Evolutionary conservation across 169 alveolate genomes (phyloP).

Genomic region (Plasmodium relictum): DNA sequence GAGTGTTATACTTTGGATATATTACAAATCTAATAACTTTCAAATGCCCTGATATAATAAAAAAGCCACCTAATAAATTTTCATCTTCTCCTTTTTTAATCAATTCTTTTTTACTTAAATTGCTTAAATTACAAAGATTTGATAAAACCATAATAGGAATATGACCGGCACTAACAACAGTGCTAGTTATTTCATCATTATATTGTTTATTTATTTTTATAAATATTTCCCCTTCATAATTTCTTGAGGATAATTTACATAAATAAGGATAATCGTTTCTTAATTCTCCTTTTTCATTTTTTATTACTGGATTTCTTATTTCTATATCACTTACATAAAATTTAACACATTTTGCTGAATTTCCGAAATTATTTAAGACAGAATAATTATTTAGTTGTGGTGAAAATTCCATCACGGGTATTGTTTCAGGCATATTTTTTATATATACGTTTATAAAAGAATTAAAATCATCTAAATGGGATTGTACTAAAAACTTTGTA

Average conservation of each 20-base stretch:
- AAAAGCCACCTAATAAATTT: slow-evolving; percentile 99
- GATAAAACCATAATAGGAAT: slow-evolving; percentile 98
- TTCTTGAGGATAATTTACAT: slow-evolving; percentile 57
- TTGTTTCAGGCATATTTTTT: slow-evolving; percentile 72
- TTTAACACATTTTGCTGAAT: slow-evolving; percentile 20
- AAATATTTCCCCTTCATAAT: slow-evolving; percentile 74
- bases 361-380: slow-evolving; percentile 6
- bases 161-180: slow-evolving; percentile 90
- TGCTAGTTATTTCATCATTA: slow-evolving; percentile 58
- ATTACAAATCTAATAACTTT: slow-evolving; percentile 97
- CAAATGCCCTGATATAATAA: slow-evolving; percentile 98
- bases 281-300: slow-evolving; percentile 48
- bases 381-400: slow-evolving; percentile 44
- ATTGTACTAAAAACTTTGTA: slow-evolving; percentile 67
- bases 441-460: slow-evolving; percentile 75
- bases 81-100: slow-evolving; percentile 97
- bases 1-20: slow-evolving; percentile 95
- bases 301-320: slow-evolving; percentile 66
- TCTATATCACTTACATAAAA: slow-evolving; percentile 70
- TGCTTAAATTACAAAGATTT: slow-evolving; percentile 94
- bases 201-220: slow-evolving; percentile 48
- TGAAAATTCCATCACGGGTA: slow-evolving; percentile 60
- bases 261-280: slow-evolving; percentile 73
- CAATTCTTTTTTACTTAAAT: slow-evolving; percentile 92
- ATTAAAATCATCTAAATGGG: slow-evolving; percentile 75